Evolutionary conservation across 192 early-diverging fungal genomes (phyloP), one percentile per base, ranked within the genome.

Genomic region (Dimargaris cristalligena): DNA sequence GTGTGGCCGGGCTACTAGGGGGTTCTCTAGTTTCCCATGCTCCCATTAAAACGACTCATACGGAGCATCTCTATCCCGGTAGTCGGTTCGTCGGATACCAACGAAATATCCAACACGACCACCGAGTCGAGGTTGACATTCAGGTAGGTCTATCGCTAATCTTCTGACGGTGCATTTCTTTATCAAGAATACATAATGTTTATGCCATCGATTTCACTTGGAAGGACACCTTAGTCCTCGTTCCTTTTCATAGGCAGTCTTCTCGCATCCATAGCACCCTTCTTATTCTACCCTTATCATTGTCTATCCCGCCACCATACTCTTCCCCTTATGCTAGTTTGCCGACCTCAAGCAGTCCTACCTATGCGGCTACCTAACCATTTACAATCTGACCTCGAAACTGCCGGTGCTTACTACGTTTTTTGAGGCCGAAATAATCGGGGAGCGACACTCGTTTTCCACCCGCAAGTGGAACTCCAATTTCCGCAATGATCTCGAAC

Each of bases 381-480:
- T 92, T 50, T 75, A 86, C 52, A 85, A 85, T 9, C 67, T 92
- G 25, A 92, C 90, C 0, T 66, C 71, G 52, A 84, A 87, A 48
- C 87, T 78, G 70, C 88, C 89, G 38, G 78, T 86, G 56, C 62
- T 91, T 50, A 86, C 84, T 59, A 91, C 89, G 8, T 91, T 83
- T 61, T 91, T 91, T 68, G 87, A 89, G 59, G 86, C 80, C n/a
- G 89, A 91, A 62, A 84, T 92, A 46, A 86, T 92, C 58, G 90
- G 88, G 0, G 74, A 76, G 14, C 74, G 81, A 57, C 68, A 89
- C 58, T 78, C 78, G 0, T 92, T 92, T 63, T 65, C 86, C 46
- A 92, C 90, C 18, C 62, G 80, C 28, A 89, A 88, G 72, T 92
- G 90, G 90, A 78, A 88, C 49, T 84, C 88, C 11, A 76, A 85